Evolutionary conservation across 2,329 filamentous ascomycete genomes (phyloP).

Genomic region (Ophiostoma triangulosporum): DNA sequence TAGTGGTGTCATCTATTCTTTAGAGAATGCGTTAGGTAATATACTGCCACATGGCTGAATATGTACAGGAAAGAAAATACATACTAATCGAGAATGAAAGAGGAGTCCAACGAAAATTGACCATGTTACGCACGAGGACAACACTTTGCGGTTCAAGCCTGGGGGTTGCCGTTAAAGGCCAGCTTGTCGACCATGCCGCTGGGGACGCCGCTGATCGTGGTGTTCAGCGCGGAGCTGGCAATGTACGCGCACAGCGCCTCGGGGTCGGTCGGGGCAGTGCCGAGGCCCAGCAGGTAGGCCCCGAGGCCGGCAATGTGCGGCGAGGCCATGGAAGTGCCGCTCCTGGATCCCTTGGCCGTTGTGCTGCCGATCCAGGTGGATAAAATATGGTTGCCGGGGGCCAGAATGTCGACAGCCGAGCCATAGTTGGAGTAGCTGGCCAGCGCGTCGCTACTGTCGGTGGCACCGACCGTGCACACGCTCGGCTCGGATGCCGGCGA

Average conservation of each 20-base stretch:
- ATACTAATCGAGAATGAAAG: too few species aligned
- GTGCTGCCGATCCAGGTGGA: conserved; percentile 98
- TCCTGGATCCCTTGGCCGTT: conserved; percentile 96
- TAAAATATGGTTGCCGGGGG: conserved; percentile 87
- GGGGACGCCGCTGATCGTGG: conserved; percentile 21
- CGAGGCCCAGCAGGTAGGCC: conserved; percentile 90
- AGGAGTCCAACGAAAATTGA: too few species aligned
- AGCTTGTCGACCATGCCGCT: conserved; percentile 36
- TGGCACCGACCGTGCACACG: conserved; percentile 91
- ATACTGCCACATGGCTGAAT: background rate
- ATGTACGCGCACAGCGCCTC: conserved; percentile 35
- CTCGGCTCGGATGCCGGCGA: conserved; percentile 85
- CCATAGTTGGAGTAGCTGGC: conserved; percentile 99
- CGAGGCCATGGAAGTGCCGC: conserved; percentile 97
- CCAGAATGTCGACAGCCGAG: conserved; percentile 99
- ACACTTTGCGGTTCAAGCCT: too few species aligned
- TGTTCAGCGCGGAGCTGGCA: conserved; percentile 25
- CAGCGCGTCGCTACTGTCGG: conserved; percentile 83
- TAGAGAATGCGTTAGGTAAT: background rate
- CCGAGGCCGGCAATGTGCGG: conserved; percentile 93
- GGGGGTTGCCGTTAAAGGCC: conserved; percentile 39
- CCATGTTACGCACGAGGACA: too few species aligned
- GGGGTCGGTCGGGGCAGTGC: conserved; percentile 21
- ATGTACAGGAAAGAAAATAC: background rate
- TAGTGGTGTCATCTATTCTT: too few species aligned